A percentile compares a stretch with the other conserved stretches of the same genome.
Evolutionary conservation across 192 early-diverging fungal species (phyloP).

Genomic region (Phlyctochytrium arcticum): DNA sequence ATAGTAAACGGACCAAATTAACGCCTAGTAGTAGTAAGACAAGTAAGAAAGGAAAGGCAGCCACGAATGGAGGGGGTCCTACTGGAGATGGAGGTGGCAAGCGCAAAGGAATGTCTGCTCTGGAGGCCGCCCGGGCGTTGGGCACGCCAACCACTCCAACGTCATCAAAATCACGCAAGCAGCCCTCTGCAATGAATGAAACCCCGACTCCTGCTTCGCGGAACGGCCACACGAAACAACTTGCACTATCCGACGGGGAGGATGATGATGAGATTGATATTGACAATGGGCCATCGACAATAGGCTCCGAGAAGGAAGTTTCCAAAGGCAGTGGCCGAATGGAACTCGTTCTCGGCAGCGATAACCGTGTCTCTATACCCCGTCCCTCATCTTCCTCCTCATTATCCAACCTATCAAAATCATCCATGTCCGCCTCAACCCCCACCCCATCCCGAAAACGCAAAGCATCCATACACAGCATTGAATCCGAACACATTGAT

Average conservation of each 20-base stretch:
- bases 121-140: conserved; percentile 9
- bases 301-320: background rate
- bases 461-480: no score
- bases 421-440: background rate
- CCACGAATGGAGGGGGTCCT: background rate
- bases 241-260: conserved; percentile 12
- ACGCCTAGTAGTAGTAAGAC: background rate
- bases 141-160: background rate
- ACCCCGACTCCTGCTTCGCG: no score
- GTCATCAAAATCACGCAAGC: no score
- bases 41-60: background rate
- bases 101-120: conserved; percentile 10
- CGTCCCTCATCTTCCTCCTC: no score
- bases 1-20: no score
- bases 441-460: conserved; percentile 16
- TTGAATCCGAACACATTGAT: no score
- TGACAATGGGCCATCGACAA: conserved; percentile 25
- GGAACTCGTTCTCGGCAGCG: no score
- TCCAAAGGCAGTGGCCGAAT: background rate
- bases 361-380: no score
- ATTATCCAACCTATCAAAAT: no score
- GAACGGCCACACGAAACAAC: no score
- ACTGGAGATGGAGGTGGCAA: background rate
- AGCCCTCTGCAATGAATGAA: no score
- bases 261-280: conserved; percentile 27